Evolutionary conservation across 306 rosid genomes (phyloP).

Genomic region (Neltuma alba): DNA sequence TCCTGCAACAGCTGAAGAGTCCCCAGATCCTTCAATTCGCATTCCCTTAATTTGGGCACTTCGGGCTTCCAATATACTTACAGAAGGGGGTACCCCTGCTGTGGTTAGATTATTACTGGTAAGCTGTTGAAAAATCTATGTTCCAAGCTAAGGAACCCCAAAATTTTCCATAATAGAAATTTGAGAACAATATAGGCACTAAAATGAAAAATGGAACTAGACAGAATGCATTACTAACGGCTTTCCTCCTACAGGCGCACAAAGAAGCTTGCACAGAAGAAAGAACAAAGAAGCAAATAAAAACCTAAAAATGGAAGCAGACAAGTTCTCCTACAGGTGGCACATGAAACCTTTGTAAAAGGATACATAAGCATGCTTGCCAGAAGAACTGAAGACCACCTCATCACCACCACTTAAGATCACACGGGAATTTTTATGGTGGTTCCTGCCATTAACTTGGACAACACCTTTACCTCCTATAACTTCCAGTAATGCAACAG

Average conservation of each 20-base stretch:
- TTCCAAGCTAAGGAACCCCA: slow-evolving; percentile 50
- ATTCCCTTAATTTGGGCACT: slow-evolving; percentile 71
- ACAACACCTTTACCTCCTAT: slow-evolving; percentile 74
- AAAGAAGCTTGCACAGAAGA: slow-evolving; percentile 12
- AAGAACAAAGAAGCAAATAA: slow-evolving; percentile 23
- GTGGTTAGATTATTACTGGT: slow-evolving; percentile 52
- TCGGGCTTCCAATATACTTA: slow-evolving; percentile 85
- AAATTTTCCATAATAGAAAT: slow-evolving; percentile 8
- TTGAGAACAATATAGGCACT: slow-evolving; percentile 6
- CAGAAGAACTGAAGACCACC: slow-evolving; percentile 67
- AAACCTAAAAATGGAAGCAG: neutral
- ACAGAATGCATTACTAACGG: slow-evolving; percentile 25
- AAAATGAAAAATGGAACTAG: neutral
- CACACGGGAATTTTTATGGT: slow-evolving; percentile 53
- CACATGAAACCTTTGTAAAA: slow-evolving; percentile 43
- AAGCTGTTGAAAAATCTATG: slow-evolving; percentile 87
- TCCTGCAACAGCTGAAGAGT: slow-evolving; percentile 87
- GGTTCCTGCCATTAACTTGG: slow-evolving; percentile 70
- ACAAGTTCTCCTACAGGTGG: slow-evolving; percentile 15
- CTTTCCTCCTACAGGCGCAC: slow-evolving; percentile 1
- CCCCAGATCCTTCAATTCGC: slow-evolving; percentile 84
- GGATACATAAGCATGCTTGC: slow-evolving; percentile 98
- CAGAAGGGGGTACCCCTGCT: slow-evolving; percentile 58
- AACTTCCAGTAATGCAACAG: slow-evolving; percentile 76
- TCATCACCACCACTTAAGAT: slow-evolving; percentile 87